These are phyloP conservation scores for Nannochloropsis salina DNA, from an alignment of 108 stramenopile species.

Conservation along the genomic window DNA sequence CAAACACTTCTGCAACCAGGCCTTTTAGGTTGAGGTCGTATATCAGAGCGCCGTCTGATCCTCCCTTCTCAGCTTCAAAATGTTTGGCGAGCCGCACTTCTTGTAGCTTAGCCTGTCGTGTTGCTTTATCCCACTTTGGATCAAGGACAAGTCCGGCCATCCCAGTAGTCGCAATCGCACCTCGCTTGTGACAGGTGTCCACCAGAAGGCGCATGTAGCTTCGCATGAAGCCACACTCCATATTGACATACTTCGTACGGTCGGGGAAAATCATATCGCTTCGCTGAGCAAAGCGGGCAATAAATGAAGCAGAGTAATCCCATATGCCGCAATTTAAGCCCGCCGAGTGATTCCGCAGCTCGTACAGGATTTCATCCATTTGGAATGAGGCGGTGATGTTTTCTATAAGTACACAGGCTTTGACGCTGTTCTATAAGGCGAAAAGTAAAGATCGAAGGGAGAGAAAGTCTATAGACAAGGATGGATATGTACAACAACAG, in stretches of 20 bases:
- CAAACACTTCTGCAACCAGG: neutral
- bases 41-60: neutral
- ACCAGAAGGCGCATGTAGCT: constrained; percentile 80
- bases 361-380: constrained; percentile 89
- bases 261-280: constrained; percentile 2
- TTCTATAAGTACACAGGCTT: constrained; percentile 67
- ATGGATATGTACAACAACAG: neutral
- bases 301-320: constrained; percentile 31
- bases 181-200: constrained; percentile 84
- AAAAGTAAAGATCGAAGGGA: neutral
- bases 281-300: neutral
- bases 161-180: constrained; percentile 89
- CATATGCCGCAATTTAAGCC: constrained; percentile 90
- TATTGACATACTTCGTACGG: neutral
- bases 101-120: neutral
- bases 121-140: neutral
- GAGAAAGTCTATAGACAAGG: neutral
- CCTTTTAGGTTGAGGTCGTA: neutral
- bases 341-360: constrained; percentile 79
- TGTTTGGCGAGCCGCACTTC: neutral
- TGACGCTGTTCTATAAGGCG: neutral
- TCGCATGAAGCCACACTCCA: constrained; percentile 59
- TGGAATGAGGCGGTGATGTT: constrained; percentile 90
- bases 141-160: constrained; percentile 84
- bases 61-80: constrained; percentile 7